Evolutionary conservation across 2,329 filamentous ascomycete genomes (phyloP), one percentile per base, ranked within the genome.

Genomic region (Tolypocladium paradoxum): DNA sequence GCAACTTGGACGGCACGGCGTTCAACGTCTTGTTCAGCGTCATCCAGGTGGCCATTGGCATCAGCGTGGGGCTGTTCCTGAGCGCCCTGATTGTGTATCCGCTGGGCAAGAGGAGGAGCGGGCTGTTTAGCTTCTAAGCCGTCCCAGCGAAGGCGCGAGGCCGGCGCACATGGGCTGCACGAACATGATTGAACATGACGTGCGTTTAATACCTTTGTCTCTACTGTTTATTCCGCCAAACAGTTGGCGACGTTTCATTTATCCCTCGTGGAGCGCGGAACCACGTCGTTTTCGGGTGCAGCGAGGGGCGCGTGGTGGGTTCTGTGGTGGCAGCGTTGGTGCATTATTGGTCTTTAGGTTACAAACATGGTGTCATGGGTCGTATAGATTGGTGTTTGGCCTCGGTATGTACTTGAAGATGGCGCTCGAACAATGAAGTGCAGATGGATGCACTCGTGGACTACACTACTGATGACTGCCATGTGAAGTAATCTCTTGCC

Each of bases 31-130:
- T 81, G 31, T 72, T 79, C 38, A 79, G 76, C 54, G 79, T 83
- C 52, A 76, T 84, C 22, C 79, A 84, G 62, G 76, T 83, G 2
- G 77, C 80, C 6, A 81, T 83, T 53, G 79, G 79, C 36, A 79
- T 83, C 54, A 81, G 78, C n/a, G 79, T 83, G 2, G 81, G 81
- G 14, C 60, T 84, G 29, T 81, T 78, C 55, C 68, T 82, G 61
- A 79, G 78, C 52, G 77, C 77, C 7, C 61, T 81, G 47, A 70
- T 81, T 53, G 73, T 81, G 16, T 81, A 81, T 60, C 78, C 78
- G 0, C 64, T 81, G 35, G 79, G 79, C 14, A 83, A 83, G 67
- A 71, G 76, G 57, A 70, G 79, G 53, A 82, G 79, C 57, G 79
- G 78, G 2, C 57, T 83, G 48, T 81, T 80, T 58, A 78, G 75